These are phyloP conservation scores for Irpex rosettiformis DNA, from an alignment of 1,284 basidiomycete genomes.

Conservation along the genomic window DNA sequence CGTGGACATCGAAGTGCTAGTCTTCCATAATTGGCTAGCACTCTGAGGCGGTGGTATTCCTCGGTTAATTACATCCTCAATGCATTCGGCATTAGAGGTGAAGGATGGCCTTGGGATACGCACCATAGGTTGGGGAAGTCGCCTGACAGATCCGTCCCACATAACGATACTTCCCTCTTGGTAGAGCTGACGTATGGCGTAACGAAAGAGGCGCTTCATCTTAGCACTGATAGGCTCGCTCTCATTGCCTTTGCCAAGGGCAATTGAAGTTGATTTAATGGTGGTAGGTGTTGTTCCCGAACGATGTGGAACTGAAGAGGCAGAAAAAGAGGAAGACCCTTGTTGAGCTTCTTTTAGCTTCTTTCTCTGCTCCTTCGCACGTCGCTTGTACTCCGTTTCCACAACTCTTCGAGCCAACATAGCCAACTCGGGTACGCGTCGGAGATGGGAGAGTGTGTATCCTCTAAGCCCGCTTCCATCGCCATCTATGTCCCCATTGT, in stretches of 20 bases:
- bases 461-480: conserved; percentile 32
- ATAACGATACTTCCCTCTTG: conserved; percentile 65
- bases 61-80: neutral
- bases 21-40: conserved; percentile 16
- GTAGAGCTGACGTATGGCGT: conserved; percentile 57
- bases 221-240: conserved; percentile 28
- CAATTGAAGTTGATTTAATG: neutral
- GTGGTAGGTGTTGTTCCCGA: neutral
- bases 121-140: conserved; percentile 15
- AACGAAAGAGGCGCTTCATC: conserved; percentile 61
- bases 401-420: conserved; percentile 60
- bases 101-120: conserved; percentile 15
- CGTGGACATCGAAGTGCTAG: conserved; percentile 2
- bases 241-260: conserved; percentile 7
- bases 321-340: neutral
- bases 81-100: conserved; percentile 6
- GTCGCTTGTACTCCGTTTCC: conserved; percentile 49
- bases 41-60: too few species aligned
- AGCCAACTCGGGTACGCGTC: conserved; percentile 67
- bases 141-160: conserved; percentile 55
- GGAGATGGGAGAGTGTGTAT: conserved; percentile 68
- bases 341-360: conserved; percentile 24
- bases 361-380: conserved; percentile 42
- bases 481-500: neutral
- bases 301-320: neutral